These are phyloP conservation scores for Dendrocalamus latiflorus DNA, from an alignment of 202 grass and related monocot species.

Conservation along the genomic window DNA sequence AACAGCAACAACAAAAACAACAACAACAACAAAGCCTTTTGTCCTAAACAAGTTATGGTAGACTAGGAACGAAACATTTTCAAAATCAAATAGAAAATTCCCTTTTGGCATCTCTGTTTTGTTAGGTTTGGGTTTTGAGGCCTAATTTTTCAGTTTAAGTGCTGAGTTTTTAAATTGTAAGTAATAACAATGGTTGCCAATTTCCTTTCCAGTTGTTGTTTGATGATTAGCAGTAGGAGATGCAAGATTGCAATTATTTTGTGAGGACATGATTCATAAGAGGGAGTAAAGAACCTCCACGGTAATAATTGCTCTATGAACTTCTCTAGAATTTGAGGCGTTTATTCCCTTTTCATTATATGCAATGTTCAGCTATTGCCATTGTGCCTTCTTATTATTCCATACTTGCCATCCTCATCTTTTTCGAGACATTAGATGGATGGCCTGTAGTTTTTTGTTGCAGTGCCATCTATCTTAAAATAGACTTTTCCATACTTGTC, in stretches of 20 bases:
- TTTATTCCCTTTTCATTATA: not conserved
- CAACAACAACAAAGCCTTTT: too few species aligned
- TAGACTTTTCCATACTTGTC: not conserved
- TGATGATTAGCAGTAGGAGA: not conserved
- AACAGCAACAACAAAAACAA: too few species aligned
- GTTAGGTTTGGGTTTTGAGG: too few species aligned
- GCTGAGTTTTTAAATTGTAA: not conserved
- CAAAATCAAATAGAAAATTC: too few species aligned
- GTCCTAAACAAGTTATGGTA: too few species aligned
- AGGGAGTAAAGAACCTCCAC: not conserved
- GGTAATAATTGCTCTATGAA: not conserved
- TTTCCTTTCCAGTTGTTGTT: not conserved
- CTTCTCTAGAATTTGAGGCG: not conserved
- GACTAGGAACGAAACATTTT: too few species aligned
- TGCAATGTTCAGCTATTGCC: not conserved
- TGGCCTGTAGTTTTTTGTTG: not conserved
- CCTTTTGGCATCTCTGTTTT: too few species aligned
- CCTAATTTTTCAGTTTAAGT: too few species aligned
- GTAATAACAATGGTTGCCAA: not conserved
- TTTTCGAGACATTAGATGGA: not conserved
- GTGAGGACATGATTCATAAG: not conserved
- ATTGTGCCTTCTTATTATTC: not conserved
- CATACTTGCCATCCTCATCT: not conserved
- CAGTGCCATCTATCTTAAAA: not conserved
- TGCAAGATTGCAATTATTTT: not conserved